Evolutionary conservation across 2,329 filamentous ascomycete genomes (phyloP).

Genomic region (Exophiala alcalophila): DNA sequence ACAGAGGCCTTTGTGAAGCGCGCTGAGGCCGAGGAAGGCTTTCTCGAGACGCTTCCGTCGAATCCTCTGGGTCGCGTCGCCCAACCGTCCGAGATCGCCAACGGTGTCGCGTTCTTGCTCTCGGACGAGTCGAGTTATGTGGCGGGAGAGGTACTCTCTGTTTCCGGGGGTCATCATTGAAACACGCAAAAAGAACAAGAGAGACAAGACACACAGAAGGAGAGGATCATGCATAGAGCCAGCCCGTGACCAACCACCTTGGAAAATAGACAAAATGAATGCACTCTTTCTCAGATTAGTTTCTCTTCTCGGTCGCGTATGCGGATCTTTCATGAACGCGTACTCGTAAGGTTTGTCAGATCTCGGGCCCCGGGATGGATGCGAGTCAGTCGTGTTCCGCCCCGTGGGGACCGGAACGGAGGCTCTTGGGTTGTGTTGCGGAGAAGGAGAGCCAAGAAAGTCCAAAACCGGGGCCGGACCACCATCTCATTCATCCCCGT

Average conservation of each 20-base stretch:
- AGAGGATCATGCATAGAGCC: no score
- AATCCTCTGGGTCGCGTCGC: slow-evolving; percentile 16
- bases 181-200: neutral
- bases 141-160: slow-evolving; percentile 16
- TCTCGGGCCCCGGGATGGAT: neutral
- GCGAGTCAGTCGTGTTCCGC: neutral
- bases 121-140: slow-evolving; percentile 44
- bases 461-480: neutral
- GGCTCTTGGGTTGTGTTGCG: neutral
- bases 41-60: slow-evolving; percentile 15
- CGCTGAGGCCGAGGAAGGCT: slow-evolving; percentile 15
- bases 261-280: slow-evolving; percentile 1
- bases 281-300: neutral
- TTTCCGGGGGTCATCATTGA: slow-evolving; percentile 15
- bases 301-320: no score
- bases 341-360: neutral
- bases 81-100: slow-evolving; percentile 37
- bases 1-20: slow-evolving; percentile 18
- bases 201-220: neutral
- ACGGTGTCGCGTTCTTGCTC: slow-evolving; percentile 48
- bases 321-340: neutral
- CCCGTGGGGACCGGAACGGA: neutral
- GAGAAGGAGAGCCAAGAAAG: no score
- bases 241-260: no score
- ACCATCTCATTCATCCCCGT: neutral